Evolutionary conservation across 2,329 filamentous ascomycete genomes (phyloP), one percentile per base, ranked within the genome.

Genomic region (Aspergillus uvarum): DNA sequence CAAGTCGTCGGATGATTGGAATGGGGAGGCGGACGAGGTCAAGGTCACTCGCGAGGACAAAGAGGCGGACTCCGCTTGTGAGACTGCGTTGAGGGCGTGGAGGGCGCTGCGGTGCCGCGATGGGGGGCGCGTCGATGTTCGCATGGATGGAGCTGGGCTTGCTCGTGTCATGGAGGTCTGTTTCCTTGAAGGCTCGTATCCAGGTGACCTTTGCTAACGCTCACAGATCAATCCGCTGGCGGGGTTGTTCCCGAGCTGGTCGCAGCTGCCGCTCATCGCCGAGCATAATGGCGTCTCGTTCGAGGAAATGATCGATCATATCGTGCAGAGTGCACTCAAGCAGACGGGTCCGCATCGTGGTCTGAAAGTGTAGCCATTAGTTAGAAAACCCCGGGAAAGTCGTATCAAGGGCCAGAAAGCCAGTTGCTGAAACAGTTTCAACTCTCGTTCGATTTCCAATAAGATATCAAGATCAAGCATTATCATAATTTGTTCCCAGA

Each of bases 91-190:
- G 10, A 44, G 54, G 5, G 59, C 65, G 6, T 67, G 60, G 53
- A 59, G 19, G 11, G 57, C 35, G 4, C 22, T 67, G n/a, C 52
- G 47, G 4, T 67, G 62, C 47, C 51, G 53, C 5, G 63, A 67
- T 58, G 63, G 44, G 10, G 63, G 63, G 16, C 51, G 65, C 11
- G 60, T 67, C 10, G 65, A 65, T 60, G 52, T 67, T 14, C 62
- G 65, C 1, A 54, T 67, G 49, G 58, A 55, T 12, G 42, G 51
- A 5, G 31, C 47, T 3, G 31, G 24, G 1, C 38, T 56, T 5
- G 58, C 65, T 22, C 53, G 60, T 54, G 54, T 65, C 4, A 62
- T 67, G 26, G 63, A 66, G 51, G 58, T 58, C 47, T 49, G 54
- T 51, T 4, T 5, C 31, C 19, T 7, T 5, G 5, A 8, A 29